These are phyloP conservation scores for Neofusicoccum sp. DNA, from an alignment of 2,329 filamentous ascomycete genomes.

Conservation along the genomic window DNA sequence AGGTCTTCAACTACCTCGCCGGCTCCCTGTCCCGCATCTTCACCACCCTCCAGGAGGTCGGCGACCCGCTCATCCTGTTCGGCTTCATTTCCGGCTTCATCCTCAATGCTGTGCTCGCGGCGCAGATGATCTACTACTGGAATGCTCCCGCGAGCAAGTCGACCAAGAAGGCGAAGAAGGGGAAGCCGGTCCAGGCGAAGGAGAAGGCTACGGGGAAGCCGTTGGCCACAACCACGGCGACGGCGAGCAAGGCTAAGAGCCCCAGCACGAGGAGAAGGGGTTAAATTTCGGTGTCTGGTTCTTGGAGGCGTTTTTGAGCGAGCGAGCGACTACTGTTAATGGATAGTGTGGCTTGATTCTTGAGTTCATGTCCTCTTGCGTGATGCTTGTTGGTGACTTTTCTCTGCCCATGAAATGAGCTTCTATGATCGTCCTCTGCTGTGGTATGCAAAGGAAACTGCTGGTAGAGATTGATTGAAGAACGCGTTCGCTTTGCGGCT, in stretches of 20 bases:
- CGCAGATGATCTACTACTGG: conserved; percentile 97
- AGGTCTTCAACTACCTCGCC: conserved; percentile 98
- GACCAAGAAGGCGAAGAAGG: conserved; percentile 34
- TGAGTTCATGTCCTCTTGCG: background rate
- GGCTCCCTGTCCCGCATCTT: conserved; percentile 95
- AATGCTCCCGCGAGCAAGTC: conserved; percentile 57
- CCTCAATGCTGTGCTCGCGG: conserved; percentile 84
- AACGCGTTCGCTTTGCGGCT: no score
- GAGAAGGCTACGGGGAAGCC: conserved; percentile 33
- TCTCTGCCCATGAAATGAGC: no score
- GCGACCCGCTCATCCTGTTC: conserved; percentile 94
- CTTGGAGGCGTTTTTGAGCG: background rate
- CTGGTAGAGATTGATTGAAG: no score
- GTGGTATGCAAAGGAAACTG: no score
- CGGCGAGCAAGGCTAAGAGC: conserved; percentile 47
- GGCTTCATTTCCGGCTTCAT: conserved; percentile 88
- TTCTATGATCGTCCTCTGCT: no score
- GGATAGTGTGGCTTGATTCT: no score
- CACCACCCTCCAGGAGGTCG: conserved; percentile 95
- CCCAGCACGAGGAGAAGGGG: conserved; percentile 60
- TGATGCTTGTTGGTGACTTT: background rate
- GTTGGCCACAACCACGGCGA: conserved; percentile 46
- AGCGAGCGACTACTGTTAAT: no score
- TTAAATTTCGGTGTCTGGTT: conserved; percentile 29
- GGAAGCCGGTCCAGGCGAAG: conserved; percentile 38